These are phyloP conservation scores for Populus ilicifolia DNA, from an alignment of 345 rosid genomes.

Conservation along the genomic window DNA sequence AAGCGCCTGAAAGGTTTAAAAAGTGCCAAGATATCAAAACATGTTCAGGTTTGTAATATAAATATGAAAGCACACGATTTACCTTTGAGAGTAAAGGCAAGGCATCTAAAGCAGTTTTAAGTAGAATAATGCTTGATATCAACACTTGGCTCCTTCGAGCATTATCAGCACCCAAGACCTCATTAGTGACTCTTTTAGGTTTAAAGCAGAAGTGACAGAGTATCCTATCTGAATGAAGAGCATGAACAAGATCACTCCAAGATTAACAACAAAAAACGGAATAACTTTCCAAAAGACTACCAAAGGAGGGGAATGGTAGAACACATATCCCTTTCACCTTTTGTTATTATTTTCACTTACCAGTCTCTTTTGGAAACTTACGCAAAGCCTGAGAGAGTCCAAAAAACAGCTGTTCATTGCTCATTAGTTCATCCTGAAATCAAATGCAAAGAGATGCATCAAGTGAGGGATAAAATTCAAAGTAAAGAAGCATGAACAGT, in stretches of 20 bases:
- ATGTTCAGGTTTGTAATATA: background rate
- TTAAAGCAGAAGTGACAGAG: conserved; percentile 99
- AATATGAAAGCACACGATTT: conserved; percentile 14
- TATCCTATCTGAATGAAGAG: conserved; percentile 64
- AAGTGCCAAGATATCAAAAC: conserved; percentile 4
- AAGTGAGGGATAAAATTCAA: conserved; percentile 3
- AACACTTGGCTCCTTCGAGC: conserved; percentile 75
- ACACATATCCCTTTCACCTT: background rate
- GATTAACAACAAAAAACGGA: conserved; percentile 12
- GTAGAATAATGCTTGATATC: conserved; percentile 87
- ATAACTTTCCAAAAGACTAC: conserved; percentile 9
- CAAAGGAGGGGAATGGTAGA: background rate
- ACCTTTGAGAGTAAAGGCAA: conserved; percentile 86
- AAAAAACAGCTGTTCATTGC: conserved; percentile 89
- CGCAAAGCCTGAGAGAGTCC: conserved; percentile 93
- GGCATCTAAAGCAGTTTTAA: conserved; percentile 92
- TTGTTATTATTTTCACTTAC: conserved; percentile 32
- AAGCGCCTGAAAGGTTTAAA: conserved; percentile 52
- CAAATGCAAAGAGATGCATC: conserved; percentile 18
- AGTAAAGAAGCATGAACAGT: background rate
- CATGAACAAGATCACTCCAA: conserved; percentile 17
- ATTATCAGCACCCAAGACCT: conserved; percentile 55
- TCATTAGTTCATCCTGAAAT: conserved; percentile 89
- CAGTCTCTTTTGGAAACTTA: conserved; percentile 94
- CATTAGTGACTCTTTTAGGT: conserved; percentile 74